Base-by-base conservation (phyloP, 164 flowering plant genomes). In the Pachysandra terminalis region DNA sequence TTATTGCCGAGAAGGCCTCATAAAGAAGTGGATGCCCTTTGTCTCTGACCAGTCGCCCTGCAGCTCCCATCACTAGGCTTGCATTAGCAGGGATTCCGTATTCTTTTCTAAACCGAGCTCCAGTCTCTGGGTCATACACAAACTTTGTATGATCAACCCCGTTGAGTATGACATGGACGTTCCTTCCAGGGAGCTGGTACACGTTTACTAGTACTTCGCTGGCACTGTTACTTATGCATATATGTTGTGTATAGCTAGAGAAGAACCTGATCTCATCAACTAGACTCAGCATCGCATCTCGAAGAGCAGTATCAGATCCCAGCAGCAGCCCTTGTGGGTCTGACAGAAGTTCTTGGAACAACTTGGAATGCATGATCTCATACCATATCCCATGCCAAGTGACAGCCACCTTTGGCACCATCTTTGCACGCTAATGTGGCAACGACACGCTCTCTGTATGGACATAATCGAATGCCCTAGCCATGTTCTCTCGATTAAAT, bases 161-260 rank as follows among this genome's bases (percentile, higher is more conserved):
- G 61, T 87, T 89, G 26, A 87, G 78, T 49, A 87, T 87, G 19
- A 84, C 81, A 59, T 89, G 91, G n/a, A 87, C 90, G 22, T 74
- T 75, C 35, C 72, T 66, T 0, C 37, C 66, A 0, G 85, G 88
- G n/a, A 88, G 67, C 56, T 80, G 84, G 69, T 88, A 86, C 1
- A 86, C 52, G 51, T 81, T 77, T 0, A 68, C 68, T 5, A 88
- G 72, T 12, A 71, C 75, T 53, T 88, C 84, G 0, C 80, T 79
- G 0, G 78, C 78, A n/a, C 83, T 82, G 8, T 82, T 77, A 71
- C 87, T 86, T 40, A 80, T 83, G 26, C 80, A 70, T 14, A 85
- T 74, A 57, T 85, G 89, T 22, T 83, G 87, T 0, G 69, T 73
- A 49, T 83, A 83, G 79, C 75, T 74, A 1, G 68, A 0, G 69